phyloP scores from a whole-genome alignment of 352 stramenopile species.

The Pythium phragmitis region DNA sequence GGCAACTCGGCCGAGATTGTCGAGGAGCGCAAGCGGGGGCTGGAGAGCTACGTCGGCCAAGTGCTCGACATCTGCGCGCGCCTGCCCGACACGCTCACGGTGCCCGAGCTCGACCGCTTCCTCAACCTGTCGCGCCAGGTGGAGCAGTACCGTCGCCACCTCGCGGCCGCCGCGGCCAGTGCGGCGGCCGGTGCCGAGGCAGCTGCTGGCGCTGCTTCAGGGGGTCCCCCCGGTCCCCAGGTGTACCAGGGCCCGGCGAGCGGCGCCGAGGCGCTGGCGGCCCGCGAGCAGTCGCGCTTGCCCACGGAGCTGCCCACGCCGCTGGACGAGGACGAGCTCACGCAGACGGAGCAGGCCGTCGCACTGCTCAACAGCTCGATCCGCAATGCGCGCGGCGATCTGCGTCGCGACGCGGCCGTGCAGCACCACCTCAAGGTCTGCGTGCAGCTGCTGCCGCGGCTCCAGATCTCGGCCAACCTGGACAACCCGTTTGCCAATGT shows the following conservation, averaged over 20 bases:
- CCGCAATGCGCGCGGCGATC: constrained; percentile 74
- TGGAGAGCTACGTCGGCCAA: constrained; percentile 83
- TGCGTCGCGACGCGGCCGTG: constrained; percentile 76
- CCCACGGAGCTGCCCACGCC: constrained; percentile 82
- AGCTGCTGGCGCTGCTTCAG: neutral
- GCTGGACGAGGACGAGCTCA: constrained; percentile 84
- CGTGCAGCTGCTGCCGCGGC: constrained; percentile 77
- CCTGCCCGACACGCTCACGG: constrained; percentile 75
- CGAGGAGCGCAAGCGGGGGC: constrained; percentile 76
- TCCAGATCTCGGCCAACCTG: constrained; percentile 88
- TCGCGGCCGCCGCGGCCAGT: constrained; percentile 35
- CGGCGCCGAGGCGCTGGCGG: constrained; percentile 76
- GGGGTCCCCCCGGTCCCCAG: constrained; percentile 51
- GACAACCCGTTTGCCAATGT: constrained; percentile 89
- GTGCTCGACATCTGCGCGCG: constrained; percentile 82
- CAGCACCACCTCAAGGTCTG: constrained; percentile 88
- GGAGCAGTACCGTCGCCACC: constrained; percentile 79
- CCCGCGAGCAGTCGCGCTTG: constrained; percentile 72
- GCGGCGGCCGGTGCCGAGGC: constrained; percentile 20
- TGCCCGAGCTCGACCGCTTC: constrained; percentile 85
- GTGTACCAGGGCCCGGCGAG: constrained; percentile 28
- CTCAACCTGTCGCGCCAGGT: constrained; percentile 85
- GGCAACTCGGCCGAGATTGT: constrained; percentile 87
- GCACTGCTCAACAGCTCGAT: constrained; percentile 75
- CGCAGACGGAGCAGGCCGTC: constrained; percentile 82